Percentiles rank a stretch among this genome's conserved stretches.
Evolutionary conservation across 331 rosid genomes (phyloP).

Genomic region (Malus hybrid): DNA sequence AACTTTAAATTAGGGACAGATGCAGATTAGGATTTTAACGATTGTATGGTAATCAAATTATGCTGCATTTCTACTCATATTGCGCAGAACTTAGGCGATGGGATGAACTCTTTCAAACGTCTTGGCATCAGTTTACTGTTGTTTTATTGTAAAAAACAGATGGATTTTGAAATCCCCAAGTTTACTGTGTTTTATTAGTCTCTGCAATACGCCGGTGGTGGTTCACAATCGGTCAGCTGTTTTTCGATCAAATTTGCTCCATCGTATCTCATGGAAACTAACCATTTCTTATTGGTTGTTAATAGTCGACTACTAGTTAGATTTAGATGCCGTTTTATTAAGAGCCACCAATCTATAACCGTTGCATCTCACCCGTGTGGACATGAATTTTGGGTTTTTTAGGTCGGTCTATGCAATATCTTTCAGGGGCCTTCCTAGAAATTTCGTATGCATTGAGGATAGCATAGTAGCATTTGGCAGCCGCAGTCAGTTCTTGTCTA

Average conservation of each 20-base stretch:
- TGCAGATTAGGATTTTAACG: not conserved
- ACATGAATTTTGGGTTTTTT: not conserved
- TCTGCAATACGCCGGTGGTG: not conserved
- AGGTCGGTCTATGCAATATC: not conserved
- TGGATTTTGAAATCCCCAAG: not conserved
- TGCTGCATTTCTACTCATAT: not conserved
- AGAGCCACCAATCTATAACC: not conserved
- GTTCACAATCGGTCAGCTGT: not conserved
- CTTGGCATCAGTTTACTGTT: not conserved
- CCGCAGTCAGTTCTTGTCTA: not conserved
- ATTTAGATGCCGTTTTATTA: not conserved
- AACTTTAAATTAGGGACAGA: constrained; percentile 2
- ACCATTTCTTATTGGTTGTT: not conserved
- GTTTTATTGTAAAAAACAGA: not conserved
- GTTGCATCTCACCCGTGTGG: not conserved
- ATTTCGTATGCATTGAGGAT: not conserved
- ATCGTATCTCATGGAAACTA: not conserved
- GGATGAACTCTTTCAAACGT: constrained; percentile 4
- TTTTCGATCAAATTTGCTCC: not conserved
- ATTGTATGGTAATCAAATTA: not conserved
- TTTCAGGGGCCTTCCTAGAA: not conserved
- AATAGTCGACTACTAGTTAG: not conserved
- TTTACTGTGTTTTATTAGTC: not conserved
- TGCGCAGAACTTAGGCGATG: not conserved
- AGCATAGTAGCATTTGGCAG: not conserved